These are phyloP conservation scores for Entomophthora muscae DNA, from an alignment of 371 early-diverging fungal genomes.

Conservation along the genomic window DNA sequence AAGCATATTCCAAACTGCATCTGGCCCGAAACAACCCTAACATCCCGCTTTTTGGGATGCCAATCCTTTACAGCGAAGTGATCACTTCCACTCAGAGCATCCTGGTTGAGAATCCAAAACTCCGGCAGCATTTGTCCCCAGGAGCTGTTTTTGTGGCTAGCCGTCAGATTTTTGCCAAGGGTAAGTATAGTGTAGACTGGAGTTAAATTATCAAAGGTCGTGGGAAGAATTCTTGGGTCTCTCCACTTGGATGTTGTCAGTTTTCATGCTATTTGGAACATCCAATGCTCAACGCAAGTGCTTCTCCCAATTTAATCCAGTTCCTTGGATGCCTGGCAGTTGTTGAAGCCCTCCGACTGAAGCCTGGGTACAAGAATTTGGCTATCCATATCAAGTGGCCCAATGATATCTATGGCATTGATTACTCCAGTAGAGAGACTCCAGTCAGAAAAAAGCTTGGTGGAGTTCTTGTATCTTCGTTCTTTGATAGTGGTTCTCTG, in stretches of 20 bases:
- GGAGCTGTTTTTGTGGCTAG: conserved; percentile 62
- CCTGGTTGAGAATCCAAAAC: conserved; percentile 45
- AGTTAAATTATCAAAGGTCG: conserved; percentile 25
- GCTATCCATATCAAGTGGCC: conserved; percentile 90
- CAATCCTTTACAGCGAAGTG: conserved; percentile 43
- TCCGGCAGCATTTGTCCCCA: conserved; percentile 22
- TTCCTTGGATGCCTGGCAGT: conserved; percentile 72
- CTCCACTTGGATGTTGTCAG: conserved; percentile 73
- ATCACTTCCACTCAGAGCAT: conserved; percentile 79
- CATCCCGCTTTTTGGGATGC: not conserved
- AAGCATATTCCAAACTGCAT: not conserved
- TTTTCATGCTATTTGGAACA: conserved; percentile 64
- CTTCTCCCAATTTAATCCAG: conserved; percentile 68
- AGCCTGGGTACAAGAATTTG: conserved; percentile 55
- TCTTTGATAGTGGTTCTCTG: conserved; percentile 44
- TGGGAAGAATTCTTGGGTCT: conserved; percentile 86
- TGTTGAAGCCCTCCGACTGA: conserved; percentile 48
- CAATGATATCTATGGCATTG: conserved; percentile 71
- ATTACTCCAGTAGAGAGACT: conserved; percentile 4
- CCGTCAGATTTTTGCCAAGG: conserved; percentile 59
- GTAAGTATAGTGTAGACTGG: conserved; percentile 13
- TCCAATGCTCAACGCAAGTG: conserved; percentile 22
- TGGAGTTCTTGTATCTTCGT: conserved; percentile 71
- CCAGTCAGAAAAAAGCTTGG: conserved; percentile 28
- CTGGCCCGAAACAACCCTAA: not conserved